Evolutionary conservation across 106 monocot species (phyloP), one percentile per base, ranked within the genome.

Genomic region (Phalaenopsis aphrodite): DNA sequence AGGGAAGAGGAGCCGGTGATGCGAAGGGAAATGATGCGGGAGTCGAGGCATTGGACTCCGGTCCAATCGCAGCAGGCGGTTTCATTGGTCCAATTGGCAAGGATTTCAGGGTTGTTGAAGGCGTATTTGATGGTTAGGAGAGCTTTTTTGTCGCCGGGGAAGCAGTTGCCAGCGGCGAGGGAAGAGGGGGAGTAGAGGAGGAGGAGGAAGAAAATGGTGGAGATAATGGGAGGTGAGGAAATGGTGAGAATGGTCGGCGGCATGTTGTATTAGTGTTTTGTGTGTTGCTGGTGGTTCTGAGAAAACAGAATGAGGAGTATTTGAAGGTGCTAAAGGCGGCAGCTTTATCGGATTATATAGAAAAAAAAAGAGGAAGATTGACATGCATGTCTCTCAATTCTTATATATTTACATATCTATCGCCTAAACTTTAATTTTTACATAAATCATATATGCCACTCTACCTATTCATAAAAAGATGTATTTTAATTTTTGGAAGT

Each of bases 1-100:
- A 81, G 6, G 61, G 68, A 19, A 71, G 67, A 2, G 46, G 81
- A 66, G 36, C 73, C 41, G 72, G 71, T 30, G 77, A 84, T 37
- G 78, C 24, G 0, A 71, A 89, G 77, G 76, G 24, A 64, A 42
- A 48, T 66, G 85, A 89, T 48, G 36, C 85, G 81, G 9, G 21
- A 7, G 79, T 8, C 1, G 67, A 83, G 78, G 84, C 89, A 86
- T 17, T 81, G 38, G 21, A 84, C 78, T 79, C 75, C 81, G 79
- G 75, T 72, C 85, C 84, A 88, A 55, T 72, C 61, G 81, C 85
- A 87, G 84, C 87, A 87, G 67, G 18, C 47, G 8, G 66, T 45
- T 64, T 56, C 41, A 66, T 19, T 1, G 15, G 81, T 78, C 84
- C 81, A 84, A 9, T 77, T 64, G 47, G 75, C 46, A 73, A 87